Conservation (phyloP, 495 filamentous ascomycete species). For the Oleoguttula mirabilis region DNA sequence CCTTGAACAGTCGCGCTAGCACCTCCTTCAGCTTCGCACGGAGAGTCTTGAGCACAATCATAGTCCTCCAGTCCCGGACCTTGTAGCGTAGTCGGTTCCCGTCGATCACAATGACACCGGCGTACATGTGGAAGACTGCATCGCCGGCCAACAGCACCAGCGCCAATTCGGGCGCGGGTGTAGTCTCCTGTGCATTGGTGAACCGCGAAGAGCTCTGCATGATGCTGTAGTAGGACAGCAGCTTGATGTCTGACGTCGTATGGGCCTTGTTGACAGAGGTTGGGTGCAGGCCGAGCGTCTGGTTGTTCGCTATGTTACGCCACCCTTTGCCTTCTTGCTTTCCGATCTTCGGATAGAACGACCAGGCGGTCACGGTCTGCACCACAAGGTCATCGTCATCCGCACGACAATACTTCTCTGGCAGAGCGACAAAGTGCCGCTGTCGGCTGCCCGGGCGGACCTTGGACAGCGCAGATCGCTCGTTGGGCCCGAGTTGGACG, state of each 20-base stretch:
- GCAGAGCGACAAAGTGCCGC: constrained; percentile 67
- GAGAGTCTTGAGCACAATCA: constrained; percentile 72
- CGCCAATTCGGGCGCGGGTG: constrained; percentile 64
- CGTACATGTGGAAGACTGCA: constrained; percentile 71
- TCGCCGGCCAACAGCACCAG: constrained; percentile 79
- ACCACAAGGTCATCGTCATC: constrained; percentile 65
- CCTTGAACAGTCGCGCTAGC: constrained; percentile 55
- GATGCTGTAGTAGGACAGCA: constrained; percentile 87
- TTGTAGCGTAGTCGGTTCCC: constrained; percentile 78
- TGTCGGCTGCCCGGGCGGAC: constrained; percentile 45
- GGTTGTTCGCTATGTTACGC: constrained; percentile 82
- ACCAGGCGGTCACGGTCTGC: constrained; percentile 72
- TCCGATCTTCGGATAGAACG: constrained; percentile 90
- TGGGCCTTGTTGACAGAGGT: constrained; percentile 71
- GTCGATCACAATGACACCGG: constrained; percentile 76
- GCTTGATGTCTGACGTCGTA: constrained; percentile 44
- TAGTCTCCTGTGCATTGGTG: constrained; percentile 86
- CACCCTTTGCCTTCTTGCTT: constrained; percentile 78
- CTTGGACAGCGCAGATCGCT: constrained; percentile 53
- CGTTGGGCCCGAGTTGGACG: constrained; percentile 54
- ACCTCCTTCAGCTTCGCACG: constrained; percentile 56
- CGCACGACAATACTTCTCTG: constrained; percentile 57
- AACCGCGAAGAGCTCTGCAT: constrained; percentile 75
- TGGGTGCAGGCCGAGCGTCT: constrained; percentile 70
- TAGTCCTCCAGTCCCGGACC: constrained; percentile 78